Base-by-base conservation (phyloP, 2,329 filamentous ascomycete genomes). In the Cercospora zeae-maydis region DNA sequence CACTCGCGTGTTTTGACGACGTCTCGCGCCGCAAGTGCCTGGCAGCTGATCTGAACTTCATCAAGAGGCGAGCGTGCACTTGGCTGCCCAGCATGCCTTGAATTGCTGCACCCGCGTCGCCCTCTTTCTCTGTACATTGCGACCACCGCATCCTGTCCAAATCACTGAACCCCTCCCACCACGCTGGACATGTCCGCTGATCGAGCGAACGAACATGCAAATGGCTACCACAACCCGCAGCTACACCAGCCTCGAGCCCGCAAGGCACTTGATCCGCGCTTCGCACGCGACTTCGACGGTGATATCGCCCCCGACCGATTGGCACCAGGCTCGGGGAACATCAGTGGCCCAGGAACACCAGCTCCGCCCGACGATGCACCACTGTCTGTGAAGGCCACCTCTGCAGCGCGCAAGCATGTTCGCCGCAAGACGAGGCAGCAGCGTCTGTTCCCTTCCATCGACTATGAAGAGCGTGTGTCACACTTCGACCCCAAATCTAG, bases 401-500 rank as follows among this genome's bases (percentile, higher is more conserved):
- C 92, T 45, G 88, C 87, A 13, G 93, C 90, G 21, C 88, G 93
- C 69, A 93, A 92, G 75, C 89, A 93, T 72, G 87, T 89, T 56
- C 89, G 92, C 73, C 67, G 64, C 24, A 69, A 70, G 62, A 69
- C 66, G 19, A 90, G 89, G 63, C 89, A 92, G 71, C 88, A 89
- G 68, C 88, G 88, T 62, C 82, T 97, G 69, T 99, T 98, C 75
- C 93, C 96, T 21, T 95, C 91, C 21, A 92, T 96, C 74, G 91
- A 96, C 72, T 99, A 93, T 79, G 86, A 91, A 42, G 88, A 90
- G 64, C 89, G 95, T 62, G 88, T 98, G 21, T 98, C 93, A 16
- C 93, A 99, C 78, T 96, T 99, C 75, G 95, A 99, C 74, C 92
- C 93, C 0, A 84, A 86, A 55, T 96, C 91, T 77, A 92, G 96